These are phyloP conservation scores for Globisporangium lucens DNA, from an alignment of 352 stramenopile genomes.

Conservation along the genomic window DNA sequence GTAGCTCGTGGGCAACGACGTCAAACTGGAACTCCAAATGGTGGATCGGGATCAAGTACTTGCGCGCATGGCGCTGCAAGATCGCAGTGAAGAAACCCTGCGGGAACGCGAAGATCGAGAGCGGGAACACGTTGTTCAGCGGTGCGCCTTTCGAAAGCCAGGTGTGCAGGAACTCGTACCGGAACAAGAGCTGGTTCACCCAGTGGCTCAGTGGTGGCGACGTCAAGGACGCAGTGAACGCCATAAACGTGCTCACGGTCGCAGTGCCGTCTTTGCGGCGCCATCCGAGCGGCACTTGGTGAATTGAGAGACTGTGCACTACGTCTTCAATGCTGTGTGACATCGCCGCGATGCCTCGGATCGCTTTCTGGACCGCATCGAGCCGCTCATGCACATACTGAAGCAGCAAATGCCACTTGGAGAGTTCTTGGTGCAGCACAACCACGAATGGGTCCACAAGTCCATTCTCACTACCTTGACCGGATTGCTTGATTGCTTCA, in stretches of 20 bases:
- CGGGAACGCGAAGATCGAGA: conserved; percentile 71
- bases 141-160: conserved; percentile 36
- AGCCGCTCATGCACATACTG: conserved; percentile 37
- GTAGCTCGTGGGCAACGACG: conserved; percentile 43
- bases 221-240: conserved; percentile 12
- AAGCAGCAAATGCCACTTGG: conserved; percentile 47
- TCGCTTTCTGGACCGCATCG: conserved; percentile 45
- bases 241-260: conserved; percentile 9
- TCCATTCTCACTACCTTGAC: conserved; percentile 3
- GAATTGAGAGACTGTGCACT: conserved; percentile 40
- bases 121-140: conserved; percentile 36
- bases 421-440: conserved; percentile 65
- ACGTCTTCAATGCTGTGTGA: conserved; percentile 50
- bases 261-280: conserved; percentile 33
- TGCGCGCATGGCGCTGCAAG: conserved; percentile 69
- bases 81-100: conserved; percentile 79
- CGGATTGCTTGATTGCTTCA: not conserved
- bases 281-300: conserved; percentile 63
- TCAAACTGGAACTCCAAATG: conserved; percentile 75
- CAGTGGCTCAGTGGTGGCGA: conserved; percentile 38
- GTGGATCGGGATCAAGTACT: conserved; percentile 66
- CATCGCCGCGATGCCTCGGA: conserved; percentile 59
- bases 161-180: conserved; percentile 51
- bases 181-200: conserved; percentile 52
- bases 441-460: conserved; percentile 49